Percentiles rank a stretch among this genome's conserved stretches.
These are phyloP conservation scores for Kwoniella bestiolae DNA, from an alignment of 768 basidiomycete genomes.

Conservation along the genomic window DNA sequence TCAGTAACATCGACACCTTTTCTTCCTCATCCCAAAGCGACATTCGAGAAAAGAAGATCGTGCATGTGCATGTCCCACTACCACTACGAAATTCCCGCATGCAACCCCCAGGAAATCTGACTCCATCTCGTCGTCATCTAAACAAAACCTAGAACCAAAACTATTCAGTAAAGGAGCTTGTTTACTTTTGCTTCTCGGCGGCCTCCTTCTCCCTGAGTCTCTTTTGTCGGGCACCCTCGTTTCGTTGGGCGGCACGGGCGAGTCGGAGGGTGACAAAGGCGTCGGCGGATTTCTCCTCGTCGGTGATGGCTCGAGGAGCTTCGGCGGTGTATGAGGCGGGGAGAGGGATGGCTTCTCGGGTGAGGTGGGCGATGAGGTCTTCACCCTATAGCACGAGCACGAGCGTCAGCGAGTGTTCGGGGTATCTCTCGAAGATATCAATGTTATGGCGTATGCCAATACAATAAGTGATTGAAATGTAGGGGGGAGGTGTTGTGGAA, in stretches of 20 bases:
- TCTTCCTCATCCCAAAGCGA: too few relatives aligned
- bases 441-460: too few relatives aligned
- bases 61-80: conserved; percentile 4
- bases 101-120: neutral
- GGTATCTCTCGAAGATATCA: too few relatives aligned
- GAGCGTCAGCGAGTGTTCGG: neutral
- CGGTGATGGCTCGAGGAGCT: conserved; percentile 87
- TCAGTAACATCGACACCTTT: too few relatives aligned
- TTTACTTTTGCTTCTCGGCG: conserved; percentile 52
- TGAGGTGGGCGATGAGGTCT: conserved; percentile 77
- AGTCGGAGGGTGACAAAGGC: conserved; percentile 87
- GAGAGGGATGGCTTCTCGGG: conserved; percentile 65
- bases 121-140: conserved; percentile 1
- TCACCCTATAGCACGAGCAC: conserved; percentile 65
- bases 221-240: conserved; percentile 85
- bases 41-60: neutral
- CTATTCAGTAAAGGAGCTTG: too few relatives aligned
- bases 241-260: conserved; percentile 77
- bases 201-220: conserved; percentile 54
- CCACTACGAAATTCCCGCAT: neutral
- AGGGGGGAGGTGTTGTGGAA: too few relatives aligned
- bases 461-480: too few relatives aligned
- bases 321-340: conserved; percentile 73
- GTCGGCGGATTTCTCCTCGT: conserved; percentile 83
- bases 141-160: neutral